These are phyloP conservation scores for Lactarius evosmus DNA, from an alignment of 768 basidiomycete genomes.

Conservation along the genomic window DNA sequence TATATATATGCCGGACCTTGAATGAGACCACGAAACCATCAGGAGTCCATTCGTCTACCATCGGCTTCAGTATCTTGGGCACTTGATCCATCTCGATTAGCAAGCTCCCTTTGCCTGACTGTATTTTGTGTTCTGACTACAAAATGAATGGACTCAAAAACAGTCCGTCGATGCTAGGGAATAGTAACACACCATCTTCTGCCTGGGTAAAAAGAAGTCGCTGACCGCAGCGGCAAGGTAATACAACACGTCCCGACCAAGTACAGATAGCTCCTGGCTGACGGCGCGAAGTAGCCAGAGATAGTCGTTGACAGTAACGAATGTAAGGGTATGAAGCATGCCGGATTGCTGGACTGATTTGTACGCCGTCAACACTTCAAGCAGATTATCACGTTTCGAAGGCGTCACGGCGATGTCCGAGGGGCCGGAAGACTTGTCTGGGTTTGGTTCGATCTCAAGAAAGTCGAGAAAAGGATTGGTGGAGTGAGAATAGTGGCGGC, in stretches of 20 bases:
- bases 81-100: conserved; percentile 99
- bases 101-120: conserved; percentile 91
- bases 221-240: conserved; percentile 98
- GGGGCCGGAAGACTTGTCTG: conserved; percentile 25
- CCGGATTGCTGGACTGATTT: conserved; percentile 73
- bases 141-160: neutral
- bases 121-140: conserved; percentile 97
- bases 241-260: conserved; percentile 79
- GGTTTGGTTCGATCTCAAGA: conserved; percentile 56
- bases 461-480: conserved; percentile 98
- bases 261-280: conserved; percentile 67
- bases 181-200: conserved; percentile 69
- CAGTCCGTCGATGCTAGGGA: neutral
- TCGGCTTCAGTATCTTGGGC: conserved; percentile 88
- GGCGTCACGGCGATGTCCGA: conserved; percentile 64
- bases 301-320: conserved; percentile 95
- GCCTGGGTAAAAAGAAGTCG: conserved; percentile 93
- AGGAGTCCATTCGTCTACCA: conserved; percentile 92
- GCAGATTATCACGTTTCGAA: conserved; percentile 59
- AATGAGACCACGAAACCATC: conserved; percentile 94
- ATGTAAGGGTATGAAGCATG: conserved; percentile 79
- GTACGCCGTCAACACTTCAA: conserved; percentile 74
- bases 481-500: conserved; percentile 95
- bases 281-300: conserved; percentile 86
- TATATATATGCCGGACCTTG: conserved; percentile 67